A percentile compares a stretch with the other conserved stretches of the same genome.
phyloP scores from a whole-genome alignment of 805 yeast genomes.

The Lachancea waltii region DNA sequence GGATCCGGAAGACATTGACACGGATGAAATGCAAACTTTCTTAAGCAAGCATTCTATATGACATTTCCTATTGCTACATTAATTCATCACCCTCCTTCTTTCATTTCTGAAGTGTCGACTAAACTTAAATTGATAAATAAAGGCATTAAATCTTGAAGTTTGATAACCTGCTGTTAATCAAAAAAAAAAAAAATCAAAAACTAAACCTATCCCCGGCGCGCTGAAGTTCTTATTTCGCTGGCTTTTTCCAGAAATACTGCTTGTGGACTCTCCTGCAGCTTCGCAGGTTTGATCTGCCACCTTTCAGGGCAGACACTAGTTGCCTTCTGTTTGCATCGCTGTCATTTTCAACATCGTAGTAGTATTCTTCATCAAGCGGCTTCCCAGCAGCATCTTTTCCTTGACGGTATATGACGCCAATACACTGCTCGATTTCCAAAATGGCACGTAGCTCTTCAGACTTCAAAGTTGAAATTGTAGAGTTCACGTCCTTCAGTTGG shows the following conservation, averaged over 20 bases:
- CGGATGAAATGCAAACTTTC: conserved; percentile 44
- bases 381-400: conserved; percentile 98
- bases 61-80: too few relatives aligned
- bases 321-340: conserved; percentile 58
- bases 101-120: too few relatives aligned
- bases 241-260: conserved; percentile 51
- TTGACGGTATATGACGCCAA: conserved; percentile 82
- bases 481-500: conserved; percentile 55
- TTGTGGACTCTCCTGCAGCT: conserved; percentile 91
- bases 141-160: neutral
- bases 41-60: conserved; percentile 41
- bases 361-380: conserved; percentile 88
- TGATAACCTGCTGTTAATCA: too few relatives aligned
- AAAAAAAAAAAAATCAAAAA: too few relatives aligned
- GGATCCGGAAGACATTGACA: conserved; percentile 63
- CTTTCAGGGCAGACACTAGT: conserved; percentile 71
- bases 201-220: too few relatives aligned
- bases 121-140: too few relatives aligned
- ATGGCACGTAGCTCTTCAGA: conserved; percentile 41
- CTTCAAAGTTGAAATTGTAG: conserved; percentile 42
- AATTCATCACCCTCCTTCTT: too few relatives aligned
- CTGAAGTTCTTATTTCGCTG: conserved; percentile 24
- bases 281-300: conserved; percentile 70
- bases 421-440: conserved; percentile 44
- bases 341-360: conserved; percentile 82